phyloP scores from a whole-genome alignment of 2,329 filamentous ascomycete species.

The Colletotrichum shisoi region DNA sequence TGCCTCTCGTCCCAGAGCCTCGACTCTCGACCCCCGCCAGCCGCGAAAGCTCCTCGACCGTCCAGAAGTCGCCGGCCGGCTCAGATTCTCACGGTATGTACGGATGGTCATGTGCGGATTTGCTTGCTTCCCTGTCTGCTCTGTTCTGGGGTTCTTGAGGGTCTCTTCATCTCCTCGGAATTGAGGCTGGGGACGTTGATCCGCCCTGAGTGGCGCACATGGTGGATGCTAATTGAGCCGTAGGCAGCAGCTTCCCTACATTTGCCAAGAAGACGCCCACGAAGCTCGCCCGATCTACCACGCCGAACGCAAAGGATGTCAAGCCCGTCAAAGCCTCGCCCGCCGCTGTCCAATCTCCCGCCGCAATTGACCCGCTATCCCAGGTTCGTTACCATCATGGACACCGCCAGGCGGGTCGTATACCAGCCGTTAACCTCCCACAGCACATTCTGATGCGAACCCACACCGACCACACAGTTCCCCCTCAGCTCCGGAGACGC shows the following conservation, averaged over 20 bases:
- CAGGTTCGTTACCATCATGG: conserved; percentile 41
- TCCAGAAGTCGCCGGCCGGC: conserved; percentile 42
- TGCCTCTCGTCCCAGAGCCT: conserved; percentile 42
- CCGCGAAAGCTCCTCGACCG: conserved; percentile 30
- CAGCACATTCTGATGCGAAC: conserved; percentile 73
- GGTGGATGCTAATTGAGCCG: conserved; percentile 27
- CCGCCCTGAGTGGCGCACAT: conserved; percentile 14
- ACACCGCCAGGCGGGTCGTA: background rate
- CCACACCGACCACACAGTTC: conserved; percentile 67
- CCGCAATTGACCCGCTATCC: conserved; percentile 46
- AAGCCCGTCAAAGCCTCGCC: conserved; percentile 38
- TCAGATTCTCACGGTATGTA: conserved; percentile 48
- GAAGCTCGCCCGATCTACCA: conserved; percentile 31
- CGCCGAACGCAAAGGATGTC: conserved; percentile 38
- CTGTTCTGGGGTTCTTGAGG: background rate
- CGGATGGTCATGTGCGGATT: background rate
- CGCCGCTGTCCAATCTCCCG: conserved; percentile 30
- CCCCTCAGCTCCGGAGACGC: conserved; percentile 62
- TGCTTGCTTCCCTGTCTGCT: background rate
- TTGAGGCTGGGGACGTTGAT: conserved; percentile 9
- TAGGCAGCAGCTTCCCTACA: conserved; percentile 36
- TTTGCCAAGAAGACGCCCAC: conserved; percentile 38
- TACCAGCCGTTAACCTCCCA: conserved; percentile 22
- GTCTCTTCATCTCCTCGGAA: conserved; percentile 4
- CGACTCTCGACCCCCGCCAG: conserved; percentile 42